Evolutionary conservation across 2,329 filamentous ascomycete species (phyloP), one percentile per base, ranked within the genome.

Genomic region (Amylocarpus encephaloides): DNA sequence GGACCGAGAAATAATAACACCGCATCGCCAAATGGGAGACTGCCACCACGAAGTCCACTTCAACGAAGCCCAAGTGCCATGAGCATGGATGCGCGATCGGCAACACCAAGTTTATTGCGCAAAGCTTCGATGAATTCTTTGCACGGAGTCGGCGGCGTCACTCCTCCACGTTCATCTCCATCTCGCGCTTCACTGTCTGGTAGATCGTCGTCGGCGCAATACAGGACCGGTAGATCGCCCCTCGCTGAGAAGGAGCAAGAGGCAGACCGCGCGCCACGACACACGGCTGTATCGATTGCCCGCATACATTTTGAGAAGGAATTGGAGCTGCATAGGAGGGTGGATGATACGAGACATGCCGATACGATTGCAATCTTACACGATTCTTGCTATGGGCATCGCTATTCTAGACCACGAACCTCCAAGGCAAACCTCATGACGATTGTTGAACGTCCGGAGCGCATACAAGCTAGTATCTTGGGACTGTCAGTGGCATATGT

Each of bases 371-470:
- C 97, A 42, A 78, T 98, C 29, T 72, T 98, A 1, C 90, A 97
- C 62, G 93, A 98, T 70, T 84, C 86, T 47, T 95, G 92, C 69
- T 98, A 97, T 66, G 91, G 92, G 19, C 93, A 98, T 70, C 84
- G 90, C 18, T 98, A 83, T 68, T 88, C 91, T 10, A 79, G 93
- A 40, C 89, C 89, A 3, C 84, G 86, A 60, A 85, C 89, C 1
- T 85, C 82, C 18, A 85, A 85, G 61, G 77, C 73, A 40, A 78
- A 79, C 13, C 75, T 97, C 1, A 81, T 74, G 61, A 86, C 83
- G 50, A 95, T 98, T 57, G 91, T 98, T 43, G 93, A 98, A 70
- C 79, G 93, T 10, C 93, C 93, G 0, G 93, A 98, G 71, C 78
- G 93, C 52, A 83, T 98, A 56, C 86, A 87, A 59, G 93, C 93